A percentile compares a stretch with the other conserved stretches of the same genome.
phyloP scores from a whole-genome alignment of 768 basidiomycete genomes.

The Dacryopinax primogenitus region DNA sequence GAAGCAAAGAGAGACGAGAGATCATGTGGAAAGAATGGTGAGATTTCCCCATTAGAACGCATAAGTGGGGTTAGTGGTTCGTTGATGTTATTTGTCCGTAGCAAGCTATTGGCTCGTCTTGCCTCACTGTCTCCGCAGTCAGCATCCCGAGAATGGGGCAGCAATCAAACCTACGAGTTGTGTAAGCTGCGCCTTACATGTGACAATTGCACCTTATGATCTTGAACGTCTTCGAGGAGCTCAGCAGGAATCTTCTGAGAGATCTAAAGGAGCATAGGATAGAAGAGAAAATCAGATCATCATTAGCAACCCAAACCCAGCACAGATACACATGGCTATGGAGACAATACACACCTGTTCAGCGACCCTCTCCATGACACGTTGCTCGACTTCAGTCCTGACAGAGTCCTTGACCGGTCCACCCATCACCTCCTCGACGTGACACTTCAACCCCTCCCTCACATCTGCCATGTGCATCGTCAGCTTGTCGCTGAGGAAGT shows the following conservation, averaged over 20 bases:
- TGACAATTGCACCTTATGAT: conserved; percentile 34
- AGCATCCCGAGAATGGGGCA: not conserved
- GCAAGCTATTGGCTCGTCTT: conserved; percentile 35
- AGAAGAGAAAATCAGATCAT: not conserved
- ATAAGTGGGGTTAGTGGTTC: conserved; percentile 40
- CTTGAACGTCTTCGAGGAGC: conserved; percentile 18
- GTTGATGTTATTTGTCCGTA: conserved; percentile 32
- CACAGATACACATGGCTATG: not conserved
- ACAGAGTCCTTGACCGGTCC: conserved; percentile 33
- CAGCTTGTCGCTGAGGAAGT: conserved; percentile 37
- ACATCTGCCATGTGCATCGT: conserved; percentile 40
- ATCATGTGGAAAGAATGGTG: conserved; percentile 38
- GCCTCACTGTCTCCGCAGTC: conserved; percentile 32
- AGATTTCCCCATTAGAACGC: conserved; percentile 38
- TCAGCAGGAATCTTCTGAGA: conserved; percentile 29
- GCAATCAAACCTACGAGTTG: conserved; percentile 34
- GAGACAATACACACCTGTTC: conserved; percentile 29
- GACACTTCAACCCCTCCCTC: conserved; percentile 20
- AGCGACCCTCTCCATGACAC: conserved; percentile 36
- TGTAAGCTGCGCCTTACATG: conserved; percentile 35
- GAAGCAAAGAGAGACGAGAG: conserved; percentile 36
- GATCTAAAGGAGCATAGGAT: conserved; percentile 32
- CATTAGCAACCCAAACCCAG: not conserved
- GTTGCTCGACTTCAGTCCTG: conserved; percentile 27
- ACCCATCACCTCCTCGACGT: conserved; percentile 28